Evolutionary conservation across 495 filamentous ascomycete species (phyloP).

Genomic region (Penicillium alfredii): DNA sequence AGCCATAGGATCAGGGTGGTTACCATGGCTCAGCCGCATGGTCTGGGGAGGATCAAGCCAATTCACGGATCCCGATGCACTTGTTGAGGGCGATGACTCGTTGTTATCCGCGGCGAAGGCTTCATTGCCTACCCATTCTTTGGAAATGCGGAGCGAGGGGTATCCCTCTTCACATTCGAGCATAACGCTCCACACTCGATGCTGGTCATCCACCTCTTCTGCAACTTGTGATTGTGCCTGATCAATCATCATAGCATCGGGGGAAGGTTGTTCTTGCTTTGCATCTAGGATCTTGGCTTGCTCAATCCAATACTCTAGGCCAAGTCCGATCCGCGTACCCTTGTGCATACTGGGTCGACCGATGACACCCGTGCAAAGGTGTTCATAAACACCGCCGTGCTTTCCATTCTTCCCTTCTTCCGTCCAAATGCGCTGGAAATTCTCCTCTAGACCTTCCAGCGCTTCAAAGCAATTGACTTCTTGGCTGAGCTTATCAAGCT

Average conservation of each 20-base stretch:
- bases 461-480: constrained; percentile 85
- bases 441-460: constrained; percentile 72
- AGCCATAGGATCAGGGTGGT: constrained; percentile 40
- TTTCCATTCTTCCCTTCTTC: constrained; percentile 45
- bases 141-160: constrained; percentile 43
- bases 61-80: constrained; percentile 26
- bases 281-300: constrained; percentile 43
- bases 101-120: constrained; percentile 26
- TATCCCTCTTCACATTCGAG: constrained; percentile 46
- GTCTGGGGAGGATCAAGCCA: constrained; percentile 50
- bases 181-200: constrained; percentile 33
- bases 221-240: constrained; percentile 16
- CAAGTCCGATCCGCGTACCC: constrained; percentile 63
- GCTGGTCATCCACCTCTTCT: constrained; percentile 17
- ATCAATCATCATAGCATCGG: constrained; percentile 36
- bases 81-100: constrained; percentile 17
- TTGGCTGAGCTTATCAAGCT: constrained; percentile 74
- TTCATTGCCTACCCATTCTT: constrained; percentile 38
- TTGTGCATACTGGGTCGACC: constrained; percentile 77
- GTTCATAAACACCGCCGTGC: constrained; percentile 43
- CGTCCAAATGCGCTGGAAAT: constrained; percentile 53
- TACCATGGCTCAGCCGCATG: constrained; percentile 30
- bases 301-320: constrained; percentile 82
- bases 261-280: constrained; percentile 27
- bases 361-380: constrained; percentile 46